Conservation (phyloP, 352 stramenopile species). For the Stramenopiles sp. region DNA sequence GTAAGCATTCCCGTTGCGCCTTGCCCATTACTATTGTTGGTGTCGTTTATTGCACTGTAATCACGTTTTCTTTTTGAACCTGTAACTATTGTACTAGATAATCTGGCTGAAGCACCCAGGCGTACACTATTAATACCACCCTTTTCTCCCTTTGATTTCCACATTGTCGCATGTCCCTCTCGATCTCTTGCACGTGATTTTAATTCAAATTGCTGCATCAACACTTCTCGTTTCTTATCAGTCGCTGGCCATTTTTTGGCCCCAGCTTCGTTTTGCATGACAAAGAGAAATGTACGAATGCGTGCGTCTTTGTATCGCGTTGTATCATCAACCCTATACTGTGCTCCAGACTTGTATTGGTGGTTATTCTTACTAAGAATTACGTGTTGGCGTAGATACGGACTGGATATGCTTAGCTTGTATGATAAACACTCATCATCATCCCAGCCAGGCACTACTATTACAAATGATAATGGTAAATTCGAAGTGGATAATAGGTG, state of each 20-base stretch:
- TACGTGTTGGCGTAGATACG: slow-evolving; percentile 46
- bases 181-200: not conserved
- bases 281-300: slow-evolving; percentile 84
- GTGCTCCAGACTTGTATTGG: slow-evolving; percentile 20
- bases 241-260: slow-evolving; percentile 13
- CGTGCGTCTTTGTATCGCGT: slow-evolving; percentile 65
- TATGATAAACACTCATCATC: slow-evolving; percentile 44
- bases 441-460: slow-evolving; percentile 69
- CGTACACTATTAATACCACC: too few relatives aligned
- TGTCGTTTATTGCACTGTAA: not conserved
- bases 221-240: not conserved
- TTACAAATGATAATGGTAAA: slow-evolving; percentile 52
- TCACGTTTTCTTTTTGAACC: not conserved
- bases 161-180: not conserved
- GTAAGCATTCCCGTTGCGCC: too few relatives aligned
- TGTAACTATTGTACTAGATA: not conserved
- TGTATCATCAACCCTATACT: slow-evolving; percentile 15
- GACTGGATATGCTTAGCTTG: slow-evolving; percentile 43
- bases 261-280: slow-evolving; percentile 70
- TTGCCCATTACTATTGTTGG: too few relatives aligned
- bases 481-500: slow-evolving; percentile 34
- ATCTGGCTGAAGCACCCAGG: not conserved
- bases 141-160: not conserved
- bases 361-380: slow-evolving; percentile 55
- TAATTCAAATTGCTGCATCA: not conserved